Evolutionary conservation across 2,329 filamentous ascomycete genomes (phyloP).

Genomic region (Periconia digitata): DNA sequence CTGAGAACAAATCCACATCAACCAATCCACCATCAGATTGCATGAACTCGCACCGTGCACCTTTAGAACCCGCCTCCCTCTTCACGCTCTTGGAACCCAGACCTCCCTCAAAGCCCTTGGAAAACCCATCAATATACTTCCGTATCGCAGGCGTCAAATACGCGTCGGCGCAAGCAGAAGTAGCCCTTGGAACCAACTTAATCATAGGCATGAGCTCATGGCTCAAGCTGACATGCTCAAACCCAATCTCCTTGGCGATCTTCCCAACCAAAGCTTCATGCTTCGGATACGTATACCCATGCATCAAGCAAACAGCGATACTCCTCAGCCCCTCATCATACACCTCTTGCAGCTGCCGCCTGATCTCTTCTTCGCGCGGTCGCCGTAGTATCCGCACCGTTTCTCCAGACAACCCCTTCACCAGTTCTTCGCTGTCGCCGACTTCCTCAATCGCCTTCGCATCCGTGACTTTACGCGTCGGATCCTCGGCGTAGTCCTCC

Average conservation of each 20-base stretch:
- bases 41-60: constrained; percentile 92
- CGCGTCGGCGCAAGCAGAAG: constrained; percentile 76
- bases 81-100: constrained; percentile 76
- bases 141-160: constrained; percentile 79
- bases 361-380: constrained; percentile 60
- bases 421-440: constrained; percentile 55
- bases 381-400: constrained; percentile 69
- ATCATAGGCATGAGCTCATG: constrained; percentile 88
- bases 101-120: constrained; percentile 77
- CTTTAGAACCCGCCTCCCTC: constrained; percentile 63
- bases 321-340: constrained; percentile 73
- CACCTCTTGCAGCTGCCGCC: constrained; percentile 64
- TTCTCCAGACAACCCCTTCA: constrained; percentile 73
- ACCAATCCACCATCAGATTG: constrained; percentile 76
- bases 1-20: constrained; percentile 80
- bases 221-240: constrained; percentile 78
- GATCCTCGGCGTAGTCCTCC: constrained; percentile 90
- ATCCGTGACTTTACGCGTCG: constrained; percentile 62
- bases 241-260: constrained; percentile 78
- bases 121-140: constrained; percentile 76
- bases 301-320: constrained; percentile 88
- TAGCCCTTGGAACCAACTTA: constrained; percentile 74
- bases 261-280: constrained; percentile 79
- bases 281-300: constrained; percentile 86
- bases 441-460: constrained; percentile 54